These are phyloP conservation scores for Penicillium thymicola DNA, from an alignment of 2,329 filamentous ascomycete species.

Conservation along the genomic window DNA sequence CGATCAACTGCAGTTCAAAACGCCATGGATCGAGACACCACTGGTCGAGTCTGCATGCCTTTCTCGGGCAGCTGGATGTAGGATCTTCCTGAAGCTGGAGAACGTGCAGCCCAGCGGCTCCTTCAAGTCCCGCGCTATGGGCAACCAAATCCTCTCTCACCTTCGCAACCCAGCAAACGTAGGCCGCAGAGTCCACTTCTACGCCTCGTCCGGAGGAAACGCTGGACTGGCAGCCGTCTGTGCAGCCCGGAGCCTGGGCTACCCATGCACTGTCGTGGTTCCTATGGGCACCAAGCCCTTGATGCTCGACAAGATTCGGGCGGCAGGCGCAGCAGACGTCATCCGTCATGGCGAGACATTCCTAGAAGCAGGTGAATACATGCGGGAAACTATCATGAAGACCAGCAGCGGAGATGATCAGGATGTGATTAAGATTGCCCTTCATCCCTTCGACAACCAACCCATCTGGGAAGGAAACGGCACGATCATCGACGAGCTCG, in stretches of 20 bases:
- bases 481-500: conserved; percentile 45
- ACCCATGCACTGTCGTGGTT: conserved; percentile 72
- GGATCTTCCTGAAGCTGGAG: conserved; percentile 81
- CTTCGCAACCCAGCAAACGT: conserved; percentile 41
- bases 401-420: conserved; percentile 22
- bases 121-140: conserved; percentile 78
- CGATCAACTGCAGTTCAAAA: conserved; percentile 29
- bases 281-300: conserved; percentile 62
- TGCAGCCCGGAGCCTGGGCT: conserved; percentile 62
- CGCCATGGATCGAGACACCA: conserved; percentile 69
- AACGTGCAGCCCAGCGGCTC: conserved; percentile 80
- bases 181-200: conserved; percentile 63
- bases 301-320: conserved; percentile 69
- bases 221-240: conserved; percentile 78
- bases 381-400: conserved; percentile 53
- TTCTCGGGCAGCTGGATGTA: conserved; percentile 69
- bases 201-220: conserved; percentile 77
- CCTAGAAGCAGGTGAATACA: conserved; percentile 65
- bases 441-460: conserved; percentile 47
- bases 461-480: conserved; percentile 47
- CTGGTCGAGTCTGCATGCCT: conserved; percentile 64
- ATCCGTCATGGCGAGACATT: conserved; percentile 66
- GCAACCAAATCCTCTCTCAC: conserved; percentile 63
- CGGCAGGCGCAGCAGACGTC: conserved; percentile 64
- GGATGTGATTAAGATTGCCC: conserved; percentile 39